Evolutionary conservation across 768 basidiomycete species (phyloP), one percentile per base, ranked within the genome.

Genomic region (Chalciporus piperatus): DNA sequence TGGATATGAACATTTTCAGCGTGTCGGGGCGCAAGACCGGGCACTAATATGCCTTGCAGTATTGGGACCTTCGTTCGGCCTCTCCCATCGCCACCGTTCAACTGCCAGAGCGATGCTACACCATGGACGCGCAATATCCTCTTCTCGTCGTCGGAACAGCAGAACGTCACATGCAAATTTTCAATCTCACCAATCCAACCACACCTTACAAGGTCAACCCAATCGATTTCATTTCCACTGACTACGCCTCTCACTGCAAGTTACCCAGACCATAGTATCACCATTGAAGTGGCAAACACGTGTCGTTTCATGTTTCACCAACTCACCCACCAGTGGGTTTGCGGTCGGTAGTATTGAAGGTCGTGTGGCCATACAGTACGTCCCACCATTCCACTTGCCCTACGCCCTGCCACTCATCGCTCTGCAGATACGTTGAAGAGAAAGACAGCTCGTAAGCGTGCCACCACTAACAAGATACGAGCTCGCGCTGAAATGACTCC

Each of bases 261-360:
- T 27, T 44, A 14, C 17, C 39, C 59, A 96, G 91, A 85, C 81
- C 20, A 85, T 92, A 54, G 71, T 74, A 22, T 96, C 93, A 1
- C 93, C 96, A 1, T 70, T 98, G 53, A 97, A 96, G 64, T 93
- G 89, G 89, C 92, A 96, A 72, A 94, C 92, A 13, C 82, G 92
- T 30, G 87, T 89, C 5, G 80, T 92, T 13, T 82, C 89, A 5
- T 92, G 89, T 65, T 92, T 92, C 13, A 32, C 30, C 64, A 79
- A 84, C 5, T 79, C 83, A 14, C 40, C 70, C 8, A 81, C 63
- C 49, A 84, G 81, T 56, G 89, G 89, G 5, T 93, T 90, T 58
- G 89, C 89, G 0, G 79, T 92, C 3, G 91, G 91, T 28, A 92
- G 90, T 59, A 81, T 92, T 6, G 91, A 93, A 69, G 91, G 96